Evolutionary conservation across 2,329 filamentous ascomycete species (phyloP).

Genomic region (Pseudogymnoascus sp.): DNA sequence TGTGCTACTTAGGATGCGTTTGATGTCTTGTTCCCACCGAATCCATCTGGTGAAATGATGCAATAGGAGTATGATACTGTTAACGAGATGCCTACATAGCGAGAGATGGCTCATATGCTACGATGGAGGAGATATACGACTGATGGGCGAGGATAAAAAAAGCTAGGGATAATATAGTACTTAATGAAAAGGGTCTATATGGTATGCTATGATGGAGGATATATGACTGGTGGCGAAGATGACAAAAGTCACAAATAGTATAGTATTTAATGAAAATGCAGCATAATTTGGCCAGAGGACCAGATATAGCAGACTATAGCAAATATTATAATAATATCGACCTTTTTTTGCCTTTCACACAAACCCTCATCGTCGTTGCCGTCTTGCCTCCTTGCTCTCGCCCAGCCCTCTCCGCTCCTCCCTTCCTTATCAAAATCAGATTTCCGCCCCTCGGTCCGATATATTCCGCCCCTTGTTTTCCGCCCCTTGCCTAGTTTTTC

Average conservation of each 20-base stretch:
- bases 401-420: background rate
- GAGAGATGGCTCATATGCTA: background rate
- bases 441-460: background rate
- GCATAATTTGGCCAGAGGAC: too few species aligned
- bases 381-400: background rate
- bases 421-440: background rate
- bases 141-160: background rate
- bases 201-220: too few species aligned
- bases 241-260: too few species aligned
- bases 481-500: background rate
- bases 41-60: conserved; percentile 13
- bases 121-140: too few species aligned
- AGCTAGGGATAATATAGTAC: background rate
- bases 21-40: conserved; percentile 26
- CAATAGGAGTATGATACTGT: background rate
- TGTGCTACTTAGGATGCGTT: conserved; percentile 21
- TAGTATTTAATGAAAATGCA: background rate
- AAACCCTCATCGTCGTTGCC: background rate
- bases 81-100: background rate
- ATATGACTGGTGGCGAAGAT: too few species aligned
- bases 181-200: too few species aligned
- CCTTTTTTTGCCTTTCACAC: background rate
- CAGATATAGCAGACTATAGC: background rate
- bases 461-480: background rate
- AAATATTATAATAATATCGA: background rate